These are phyloP conservation scores for Tuber microsphaerosporum DNA, from an alignment of 495 filamentous ascomycete genomes.

Conservation along the genomic window DNA sequence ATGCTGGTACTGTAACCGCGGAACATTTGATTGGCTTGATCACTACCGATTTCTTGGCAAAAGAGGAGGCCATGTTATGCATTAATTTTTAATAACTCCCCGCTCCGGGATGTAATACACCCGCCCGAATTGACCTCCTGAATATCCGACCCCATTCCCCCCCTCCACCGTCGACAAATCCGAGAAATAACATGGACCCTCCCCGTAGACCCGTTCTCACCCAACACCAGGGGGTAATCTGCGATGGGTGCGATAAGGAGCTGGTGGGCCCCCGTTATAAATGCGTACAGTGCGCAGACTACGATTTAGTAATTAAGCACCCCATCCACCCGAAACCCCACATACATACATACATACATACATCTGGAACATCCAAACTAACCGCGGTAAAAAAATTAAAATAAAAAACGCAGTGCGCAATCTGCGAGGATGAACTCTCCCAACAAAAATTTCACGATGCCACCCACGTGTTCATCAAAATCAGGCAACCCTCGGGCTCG, in stretches of 20 bases:
- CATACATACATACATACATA: background rate
- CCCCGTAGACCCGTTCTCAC: background rate
- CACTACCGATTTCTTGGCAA: background rate
- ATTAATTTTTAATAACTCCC: background rate
- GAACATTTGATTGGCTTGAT: background rate
- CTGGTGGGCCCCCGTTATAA: background rate
- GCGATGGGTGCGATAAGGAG: background rate
- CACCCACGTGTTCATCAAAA: conserved; percentile 7
- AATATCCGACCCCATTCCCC: too few relatives aligned
- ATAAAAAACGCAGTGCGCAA: background rate
- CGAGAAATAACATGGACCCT: background rate
- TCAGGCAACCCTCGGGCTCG: background rate
- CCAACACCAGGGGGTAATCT: background rate
- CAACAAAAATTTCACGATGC: conserved; percentile 4
- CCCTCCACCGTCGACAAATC: background rate
- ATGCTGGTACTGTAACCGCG: background rate
- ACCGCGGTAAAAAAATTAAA: background rate
- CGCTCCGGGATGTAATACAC: background rate
- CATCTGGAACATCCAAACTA: background rate
- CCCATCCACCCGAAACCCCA: background rate
- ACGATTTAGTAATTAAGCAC: conserved; percentile 3
- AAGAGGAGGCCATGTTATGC: background rate
- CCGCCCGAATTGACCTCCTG: background rate
- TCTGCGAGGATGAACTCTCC: background rate
- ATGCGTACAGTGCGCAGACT: background rate